These are phyloP conservation scores for Candida freyschussii DNA, from an alignment of 1,139 yeast species.

Conservation along the genomic window DNA sequence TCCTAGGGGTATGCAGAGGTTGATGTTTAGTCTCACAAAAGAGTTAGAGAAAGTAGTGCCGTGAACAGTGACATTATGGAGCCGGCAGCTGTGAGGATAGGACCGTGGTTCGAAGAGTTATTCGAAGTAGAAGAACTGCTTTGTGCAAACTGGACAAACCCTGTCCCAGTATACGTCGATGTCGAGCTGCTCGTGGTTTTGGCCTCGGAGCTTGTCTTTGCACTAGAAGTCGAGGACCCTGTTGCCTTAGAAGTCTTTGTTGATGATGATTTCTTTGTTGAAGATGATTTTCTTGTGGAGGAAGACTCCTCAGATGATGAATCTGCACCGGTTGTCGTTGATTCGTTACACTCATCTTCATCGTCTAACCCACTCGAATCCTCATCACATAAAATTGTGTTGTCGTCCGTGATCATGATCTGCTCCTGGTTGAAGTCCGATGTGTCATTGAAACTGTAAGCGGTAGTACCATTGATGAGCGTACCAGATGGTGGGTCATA, in stretches of 20 bases:
- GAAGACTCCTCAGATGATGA: constrained; percentile 5
- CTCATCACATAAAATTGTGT: constrained; percentile 52
- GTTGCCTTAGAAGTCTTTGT: constrained; percentile 1
- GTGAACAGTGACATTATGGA: background rate
- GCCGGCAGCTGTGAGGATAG: background rate
- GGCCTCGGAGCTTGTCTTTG: background rate
- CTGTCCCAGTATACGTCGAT: constrained; percentile 5
- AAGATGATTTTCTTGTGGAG: constrained; percentile 9
- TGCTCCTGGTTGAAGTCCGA: constrained; percentile 40
- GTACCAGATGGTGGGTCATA: constrained; percentile 63
- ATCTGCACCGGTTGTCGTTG: constrained; percentile 6
- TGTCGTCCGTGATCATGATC: constrained; percentile 55
- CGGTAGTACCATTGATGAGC: constrained; percentile 41
- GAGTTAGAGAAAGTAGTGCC: no score
- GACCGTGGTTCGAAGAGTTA: background rate
- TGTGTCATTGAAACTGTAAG: constrained; percentile 54
- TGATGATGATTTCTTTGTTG: constrained; percentile 7
- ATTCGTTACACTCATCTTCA: constrained; percentile 27
- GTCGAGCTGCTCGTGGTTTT: background rate
- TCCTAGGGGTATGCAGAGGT: no score
- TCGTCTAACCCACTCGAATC: constrained; percentile 68
- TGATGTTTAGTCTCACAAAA: no score
- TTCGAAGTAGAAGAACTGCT: constrained; percentile 1
- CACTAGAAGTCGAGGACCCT: background rate
- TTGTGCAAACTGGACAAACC: constrained; percentile 18